Percentiles rank a stretch among this genome's conserved stretches.
These are phyloP conservation scores for Pyrenophora tritici-repentis DNA, from an alignment of 2,329 filamentous ascomycete species.

Conservation along the genomic window DNA sequence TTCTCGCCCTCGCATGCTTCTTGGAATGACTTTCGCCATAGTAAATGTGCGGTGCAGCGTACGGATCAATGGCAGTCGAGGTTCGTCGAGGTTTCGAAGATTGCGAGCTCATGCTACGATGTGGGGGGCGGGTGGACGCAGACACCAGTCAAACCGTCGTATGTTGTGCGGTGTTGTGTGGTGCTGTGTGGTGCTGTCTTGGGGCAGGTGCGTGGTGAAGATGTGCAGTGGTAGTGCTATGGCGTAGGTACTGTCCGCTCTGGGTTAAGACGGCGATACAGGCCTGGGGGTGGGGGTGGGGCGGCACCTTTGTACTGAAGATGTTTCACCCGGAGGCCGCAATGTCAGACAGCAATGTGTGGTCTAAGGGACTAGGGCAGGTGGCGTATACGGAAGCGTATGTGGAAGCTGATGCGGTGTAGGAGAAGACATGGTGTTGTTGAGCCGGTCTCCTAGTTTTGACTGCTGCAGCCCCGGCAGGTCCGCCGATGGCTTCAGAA, in stretches of 20 bases:
- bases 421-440: not conserved
- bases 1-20: conserved; percentile 56
- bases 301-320: conserved; percentile 21
- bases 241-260: conserved; percentile 19
- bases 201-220: conserved; percentile 17
- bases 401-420: not conserved
- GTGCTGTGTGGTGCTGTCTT: conserved; percentile 7
- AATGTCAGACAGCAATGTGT: conserved; percentile 19
- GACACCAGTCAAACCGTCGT: conserved; percentile 14
- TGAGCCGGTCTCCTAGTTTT: conserved; percentile 6
- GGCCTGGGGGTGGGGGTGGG: conserved; percentile 15
- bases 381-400: conserved; percentile 6
- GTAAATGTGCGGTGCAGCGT: conserved; percentile 63
- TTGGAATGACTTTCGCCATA: conserved; percentile 59
- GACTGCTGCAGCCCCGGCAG: conserved; percentile 11
- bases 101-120: conserved; percentile 50
- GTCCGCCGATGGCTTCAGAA: conserved; percentile 13
- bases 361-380: conserved; percentile 6
- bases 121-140: conserved; percentile 22
- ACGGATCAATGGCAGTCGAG: conserved; percentile 58
- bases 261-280: conserved; percentile 10
- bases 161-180: conserved; percentile 1
- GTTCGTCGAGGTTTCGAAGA: conserved; percentile 43
- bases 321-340: conserved; percentile 12
- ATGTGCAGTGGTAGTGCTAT: conserved; percentile 18